Evolutionary conservation across 78 protist species (phyloP), one percentile per base, ranked within the genome.

Genomic region (Carpediemonas membranifera): DNA sequence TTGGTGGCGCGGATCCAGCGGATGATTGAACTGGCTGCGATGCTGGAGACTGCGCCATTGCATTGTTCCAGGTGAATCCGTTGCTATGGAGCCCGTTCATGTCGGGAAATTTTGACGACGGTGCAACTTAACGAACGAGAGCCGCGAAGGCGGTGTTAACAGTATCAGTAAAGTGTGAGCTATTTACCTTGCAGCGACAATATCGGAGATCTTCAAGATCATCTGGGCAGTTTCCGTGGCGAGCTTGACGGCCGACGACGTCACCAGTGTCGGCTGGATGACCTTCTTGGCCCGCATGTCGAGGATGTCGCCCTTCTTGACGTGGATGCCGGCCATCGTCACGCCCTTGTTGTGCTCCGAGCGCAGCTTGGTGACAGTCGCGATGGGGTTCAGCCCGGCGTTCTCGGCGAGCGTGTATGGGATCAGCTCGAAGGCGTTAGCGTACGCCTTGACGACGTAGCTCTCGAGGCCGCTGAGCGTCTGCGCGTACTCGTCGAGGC

Each of bases 351-450:
- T 78, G 69, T 94, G 98, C 57, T 54, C 63, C 9, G 68, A 27
- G 25, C 77, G 39, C 25, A 74, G 60, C 24, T 74, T 36, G 37
- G 79, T 74, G 21, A 74, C 15, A 3, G 44, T 52, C 5, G 52
- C 11, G 58, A 96, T 85, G 57, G 99, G 97, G 61, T 87, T 58
- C 28, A 96, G 82, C 27, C 99, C 99, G 14, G 98, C 98, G 71
- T 96, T 96, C 88, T 96, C 99, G 18, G 99, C 98, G 25, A 96
- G 84, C 16, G 97, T 94, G 81, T 80, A 77, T 7, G 98, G 98
- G n/a, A 92, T 79, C 61, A 91, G 76, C 80, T 96, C 98, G 35
- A 96, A 53, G 15, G 98, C 98, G 51, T 93, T 92, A 51, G 98
- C 95, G 66, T 43, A 96, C 44, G 89, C 94, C 13, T 88, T 66